These are phyloP conservation scores for Hanseniaspora lachancei DNA, from an alignment of 805 yeast genomes.

Conservation along the genomic window DNA sequence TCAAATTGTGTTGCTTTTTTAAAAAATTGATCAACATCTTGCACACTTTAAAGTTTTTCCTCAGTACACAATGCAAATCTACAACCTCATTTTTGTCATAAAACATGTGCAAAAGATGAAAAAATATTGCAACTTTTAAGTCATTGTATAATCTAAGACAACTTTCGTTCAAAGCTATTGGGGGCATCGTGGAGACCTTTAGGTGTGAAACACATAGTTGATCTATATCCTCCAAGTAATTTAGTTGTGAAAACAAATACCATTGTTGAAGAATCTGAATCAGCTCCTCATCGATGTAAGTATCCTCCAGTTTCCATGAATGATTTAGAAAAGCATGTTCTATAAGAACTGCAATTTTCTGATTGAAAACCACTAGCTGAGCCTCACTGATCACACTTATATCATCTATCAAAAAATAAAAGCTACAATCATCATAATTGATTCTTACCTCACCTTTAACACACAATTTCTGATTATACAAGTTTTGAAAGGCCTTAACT, in stretches of 20 bases:
- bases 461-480: not conserved
- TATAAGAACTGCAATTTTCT: not conserved
- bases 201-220: not conserved
- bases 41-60: not conserved
- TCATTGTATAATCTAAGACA: not conserved
- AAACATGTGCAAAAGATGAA: not conserved
- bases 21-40: not conserved
- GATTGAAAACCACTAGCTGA: not conserved
- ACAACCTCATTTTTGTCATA: not conserved
- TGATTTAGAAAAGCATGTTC: not conserved
- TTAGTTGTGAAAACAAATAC: not conserved
- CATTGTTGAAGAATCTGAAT: not conserved
- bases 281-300: not conserved
- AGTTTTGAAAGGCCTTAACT: not conserved
- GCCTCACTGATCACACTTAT: not conserved
- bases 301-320: not conserved
- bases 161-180: not conserved
- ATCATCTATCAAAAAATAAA: not conserved
- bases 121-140: not conserved
- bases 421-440: not conserved
- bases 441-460: not conserved
- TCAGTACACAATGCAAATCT: not conserved
- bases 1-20: not conserved
- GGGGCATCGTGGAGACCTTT: not conserved
- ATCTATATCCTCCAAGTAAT: not conserved